Conservation (phyloP, 139 green algal species). For the Pseudopediastrum boryanum region DNA sequence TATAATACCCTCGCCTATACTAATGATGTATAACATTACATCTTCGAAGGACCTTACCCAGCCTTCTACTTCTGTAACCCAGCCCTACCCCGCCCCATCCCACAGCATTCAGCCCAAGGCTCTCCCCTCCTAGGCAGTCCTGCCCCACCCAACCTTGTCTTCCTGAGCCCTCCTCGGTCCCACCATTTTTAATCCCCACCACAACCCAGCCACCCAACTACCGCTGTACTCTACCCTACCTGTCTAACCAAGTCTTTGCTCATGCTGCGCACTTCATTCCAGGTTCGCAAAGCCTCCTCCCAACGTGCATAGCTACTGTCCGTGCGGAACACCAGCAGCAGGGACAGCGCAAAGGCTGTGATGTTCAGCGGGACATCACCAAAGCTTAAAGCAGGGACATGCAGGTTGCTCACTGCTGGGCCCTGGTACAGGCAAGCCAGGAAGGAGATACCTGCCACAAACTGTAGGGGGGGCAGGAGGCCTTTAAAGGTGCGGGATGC, state of each 20-base stretch:
- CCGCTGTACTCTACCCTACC: too few species aligned
- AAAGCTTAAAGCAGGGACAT: background rate
- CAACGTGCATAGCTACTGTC: slow-evolving; percentile 40
- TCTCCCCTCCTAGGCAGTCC: too few species aligned
- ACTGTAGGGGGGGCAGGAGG: slow-evolving; percentile 23
- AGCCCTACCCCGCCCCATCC: too few species aligned
- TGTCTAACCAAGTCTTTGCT: slow-evolving; percentile 37
- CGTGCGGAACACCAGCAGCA: slow-evolving; percentile 47
- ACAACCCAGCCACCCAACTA: too few species aligned
- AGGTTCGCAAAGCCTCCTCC: slow-evolving; percentile 26
- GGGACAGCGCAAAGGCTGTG: slow-evolving; percentile 49
- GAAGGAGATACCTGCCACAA: slow-evolving; percentile 12
- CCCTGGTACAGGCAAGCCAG: slow-evolving; percentile 18
- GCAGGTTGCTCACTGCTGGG: background rate
- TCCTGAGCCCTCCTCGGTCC: too few species aligned
- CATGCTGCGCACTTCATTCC: slow-evolving; percentile 20
- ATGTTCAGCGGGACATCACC: slow-evolving; percentile 22
- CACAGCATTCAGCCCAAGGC: too few species aligned
- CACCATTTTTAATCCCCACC: too few species aligned
- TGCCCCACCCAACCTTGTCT: too few species aligned
- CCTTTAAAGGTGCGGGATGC: slow-evolving; percentile 15
- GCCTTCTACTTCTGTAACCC: too few species aligned
- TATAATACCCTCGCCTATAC: too few species aligned
- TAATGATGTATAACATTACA: too few species aligned
- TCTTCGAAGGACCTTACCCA: too few species aligned